Evolutionary conservation across 306 rosid species (phyloP).

Genomic region (Lathyrus tuberosus): DNA sequence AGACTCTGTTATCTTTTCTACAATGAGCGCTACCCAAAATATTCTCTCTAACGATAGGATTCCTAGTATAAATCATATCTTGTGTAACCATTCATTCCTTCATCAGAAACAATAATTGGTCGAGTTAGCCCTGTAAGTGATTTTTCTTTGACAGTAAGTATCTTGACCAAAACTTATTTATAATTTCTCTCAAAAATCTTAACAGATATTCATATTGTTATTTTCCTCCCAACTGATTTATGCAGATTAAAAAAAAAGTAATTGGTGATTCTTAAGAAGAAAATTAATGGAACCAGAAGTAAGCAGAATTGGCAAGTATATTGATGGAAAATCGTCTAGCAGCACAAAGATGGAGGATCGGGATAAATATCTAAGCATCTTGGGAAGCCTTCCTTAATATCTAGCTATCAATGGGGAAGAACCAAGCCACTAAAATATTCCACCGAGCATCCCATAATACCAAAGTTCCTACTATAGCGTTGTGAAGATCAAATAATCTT

Average conservation of each 20-base stretch:
- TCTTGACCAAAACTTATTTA: not conserved
- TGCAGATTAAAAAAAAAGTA: not conserved
- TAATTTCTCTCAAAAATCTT: not conserved
- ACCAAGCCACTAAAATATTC: not conserved
- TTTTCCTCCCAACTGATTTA: not conserved
- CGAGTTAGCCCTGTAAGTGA: not conserved
- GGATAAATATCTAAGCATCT: not conserved
- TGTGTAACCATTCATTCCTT: not conserved
- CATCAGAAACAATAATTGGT: not conserved
- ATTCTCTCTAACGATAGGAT: not conserved
- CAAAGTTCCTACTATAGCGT: not conserved
- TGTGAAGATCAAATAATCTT: constrained; percentile 1
- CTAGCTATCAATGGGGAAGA: not conserved
- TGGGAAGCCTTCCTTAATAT: not conserved
- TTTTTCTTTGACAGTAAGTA: not conserved
- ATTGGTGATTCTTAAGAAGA: not conserved
- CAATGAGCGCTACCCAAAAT: not conserved
- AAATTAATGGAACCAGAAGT: not conserved
- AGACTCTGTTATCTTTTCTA: not conserved
- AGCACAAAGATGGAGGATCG: not conserved
- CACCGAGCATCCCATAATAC: not conserved
- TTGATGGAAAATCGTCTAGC: not conserved
- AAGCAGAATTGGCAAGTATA: not conserved
- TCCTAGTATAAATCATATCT: constrained; percentile 3
- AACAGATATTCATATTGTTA: not conserved